Conservation (phyloP, 768 basidiomycete genomes). For the Pisolithus tinctorius region DNA sequence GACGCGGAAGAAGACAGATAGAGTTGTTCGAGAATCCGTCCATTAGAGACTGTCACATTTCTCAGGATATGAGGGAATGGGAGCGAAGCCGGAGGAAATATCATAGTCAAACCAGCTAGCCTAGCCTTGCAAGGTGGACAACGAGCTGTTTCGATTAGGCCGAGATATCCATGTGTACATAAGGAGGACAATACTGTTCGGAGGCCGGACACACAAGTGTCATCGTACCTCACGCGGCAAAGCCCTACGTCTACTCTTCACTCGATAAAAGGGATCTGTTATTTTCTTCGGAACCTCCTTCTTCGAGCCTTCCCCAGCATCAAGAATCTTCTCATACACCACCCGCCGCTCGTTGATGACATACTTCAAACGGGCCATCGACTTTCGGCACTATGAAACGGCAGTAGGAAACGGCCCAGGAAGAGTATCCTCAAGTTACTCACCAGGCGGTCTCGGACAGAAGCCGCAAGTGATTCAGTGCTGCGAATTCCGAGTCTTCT, state of each 20-base stretch:
- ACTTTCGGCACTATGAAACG: slow-evolving; percentile 68
- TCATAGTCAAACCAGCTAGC: slow-evolving; percentile 7
- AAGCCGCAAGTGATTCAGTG: slow-evolving; percentile 20
- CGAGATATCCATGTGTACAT: slow-evolving; percentile 1
- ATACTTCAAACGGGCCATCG: slow-evolving; percentile 94
- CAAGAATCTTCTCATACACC: slow-evolving; percentile 51
- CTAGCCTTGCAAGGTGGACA: neutral
- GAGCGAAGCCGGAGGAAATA: slow-evolving; percentile 27
- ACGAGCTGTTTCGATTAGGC: slow-evolving; percentile 2
- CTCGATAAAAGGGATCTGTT: slow-evolving; percentile 13
- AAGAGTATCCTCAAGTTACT: slow-evolving; percentile 8
- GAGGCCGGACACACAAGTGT: neutral
- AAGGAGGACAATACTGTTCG: too few species aligned
- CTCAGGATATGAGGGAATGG: slow-evolving; percentile 66
- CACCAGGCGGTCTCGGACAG: slow-evolving; percentile 39
- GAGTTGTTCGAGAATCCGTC: slow-evolving; percentile 61
- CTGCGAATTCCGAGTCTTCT: slow-evolving; percentile 49
- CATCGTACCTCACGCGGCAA: slow-evolving; percentile 6
- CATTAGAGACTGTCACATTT: slow-evolving; percentile 73
- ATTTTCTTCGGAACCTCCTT: slow-evolving; percentile 10
- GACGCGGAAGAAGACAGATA: slow-evolving; percentile 59
- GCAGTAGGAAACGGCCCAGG: slow-evolving; percentile 4
- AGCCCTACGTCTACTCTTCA: slow-evolving; percentile 12
- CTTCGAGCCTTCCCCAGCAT: slow-evolving; percentile 13
- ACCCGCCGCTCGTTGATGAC: slow-evolving; percentile 86